phyloP scores from a whole-genome alignment of 768 basidiomycete genomes.

The Boletales sp. region DNA sequence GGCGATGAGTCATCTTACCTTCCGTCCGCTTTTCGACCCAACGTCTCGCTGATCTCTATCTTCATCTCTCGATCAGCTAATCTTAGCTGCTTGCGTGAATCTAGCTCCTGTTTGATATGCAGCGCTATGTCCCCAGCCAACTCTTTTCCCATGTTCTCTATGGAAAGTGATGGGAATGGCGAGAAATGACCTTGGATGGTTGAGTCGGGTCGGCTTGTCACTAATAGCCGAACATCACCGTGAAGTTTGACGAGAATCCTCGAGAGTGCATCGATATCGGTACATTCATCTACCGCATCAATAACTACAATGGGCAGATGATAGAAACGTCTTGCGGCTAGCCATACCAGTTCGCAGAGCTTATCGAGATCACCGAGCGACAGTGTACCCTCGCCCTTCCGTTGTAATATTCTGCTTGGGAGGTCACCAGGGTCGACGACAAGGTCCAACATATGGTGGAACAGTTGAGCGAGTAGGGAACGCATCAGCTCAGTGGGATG shows the following conservation, averaged over 20 bases:
- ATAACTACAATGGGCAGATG: not conserved
- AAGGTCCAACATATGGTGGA: not conserved
- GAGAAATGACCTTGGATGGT: not conserved
- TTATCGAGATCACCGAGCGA: not conserved
- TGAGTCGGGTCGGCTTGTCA: not conserved
- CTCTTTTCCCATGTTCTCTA: not conserved
- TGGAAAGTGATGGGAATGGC: not conserved
- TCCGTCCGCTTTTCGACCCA: not conserved
- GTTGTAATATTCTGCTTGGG: not conserved
- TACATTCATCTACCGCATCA: conserved; percentile 4
- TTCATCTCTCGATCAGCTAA: not conserved
- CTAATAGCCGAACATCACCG: not conserved
- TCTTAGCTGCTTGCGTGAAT: not conserved
- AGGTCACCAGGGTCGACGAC: not conserved
- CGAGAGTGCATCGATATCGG: not conserved
- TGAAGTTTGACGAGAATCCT: not conserved
- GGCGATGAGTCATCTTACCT: not conserved
- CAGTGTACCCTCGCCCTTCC: not conserved
- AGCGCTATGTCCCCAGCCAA: not conserved
- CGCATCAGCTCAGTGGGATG: not conserved
- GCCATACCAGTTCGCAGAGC: not conserved
- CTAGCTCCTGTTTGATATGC: not conserved
- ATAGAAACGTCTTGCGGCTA: not conserved
- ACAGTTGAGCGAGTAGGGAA: conserved; percentile 6
- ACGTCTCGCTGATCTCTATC: not conserved